Base-by-base conservation (phyloP, 192 early-diverging fungal genomes). In the Coemansia pectinata region DNA sequence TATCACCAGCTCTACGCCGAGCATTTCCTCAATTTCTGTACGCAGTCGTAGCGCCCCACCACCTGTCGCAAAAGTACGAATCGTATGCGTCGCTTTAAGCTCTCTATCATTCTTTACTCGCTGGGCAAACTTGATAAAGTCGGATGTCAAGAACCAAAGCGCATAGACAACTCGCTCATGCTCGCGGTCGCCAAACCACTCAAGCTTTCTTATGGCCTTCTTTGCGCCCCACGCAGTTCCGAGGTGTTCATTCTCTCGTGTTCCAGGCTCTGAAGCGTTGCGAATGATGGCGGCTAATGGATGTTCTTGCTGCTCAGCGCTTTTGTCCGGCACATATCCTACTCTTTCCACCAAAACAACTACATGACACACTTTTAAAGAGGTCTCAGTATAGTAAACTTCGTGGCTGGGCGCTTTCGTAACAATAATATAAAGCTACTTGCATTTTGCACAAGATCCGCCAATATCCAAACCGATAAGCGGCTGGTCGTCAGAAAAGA, bases 1-100 rank as follows among this genome's bases (percentile, higher is more conserved):
- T 15, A 69, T 52, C 7, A 41, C 42, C 9, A 82, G 21, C 12
- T 67, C 61, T 12, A 71, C 48, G 31, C 53, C 23, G 8, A 82
- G 65, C 63, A 42, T 45, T 5, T 41, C 33, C 59, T 73, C 74
- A 23, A 77, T 55, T n/a, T 67, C 65, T 31, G 12, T 39, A 29
- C 57, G 65, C 42, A 63, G 41, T 34, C 65, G 66, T n/a, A 71
- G 48, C 12, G 74, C 74, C 1, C 79, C 79, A 17, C 79, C 79
- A 40, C 79, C 79, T 0, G 79, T 82, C 2, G 79, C 74, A 15
- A 74, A 71, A 10, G 77, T 60, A n/a, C 62, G 53, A 27, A 71
- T 36, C 2, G 27, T 50, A 3, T 23, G 23, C 34, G 44, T n/a
- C 14, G 21, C 1, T 11, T 23, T 27, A 21, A 25, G 12, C 52